Percentiles rank a stretch among this genome's conserved stretches.
These are phyloP conservation scores for Fusarium pseudonygamai DNA, from an alignment of 2,329 filamentous ascomycete species.

Conservation along the genomic window DNA sequence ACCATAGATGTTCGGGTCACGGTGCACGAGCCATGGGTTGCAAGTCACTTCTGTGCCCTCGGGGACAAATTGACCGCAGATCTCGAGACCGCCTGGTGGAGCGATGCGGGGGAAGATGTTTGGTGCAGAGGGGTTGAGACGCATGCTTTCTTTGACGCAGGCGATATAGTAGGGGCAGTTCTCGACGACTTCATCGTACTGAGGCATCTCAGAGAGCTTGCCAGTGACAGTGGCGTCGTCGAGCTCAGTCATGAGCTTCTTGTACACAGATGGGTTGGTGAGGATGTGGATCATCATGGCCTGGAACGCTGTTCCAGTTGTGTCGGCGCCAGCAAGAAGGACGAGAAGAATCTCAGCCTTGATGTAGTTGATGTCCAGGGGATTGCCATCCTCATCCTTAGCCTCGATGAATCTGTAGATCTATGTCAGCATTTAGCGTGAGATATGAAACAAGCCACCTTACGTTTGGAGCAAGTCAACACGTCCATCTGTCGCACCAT, in stretches of 20 bases:
- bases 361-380: conserved; percentile 33
- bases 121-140: conserved; percentile 59
- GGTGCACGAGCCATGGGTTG: conserved; percentile 51
- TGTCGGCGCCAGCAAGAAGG: conserved; percentile 53
- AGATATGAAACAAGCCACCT: fast-evolving
- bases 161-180: conserved; percentile 60
- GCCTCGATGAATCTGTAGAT: conserved; percentile 18
- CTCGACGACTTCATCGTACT: conserved; percentile 40
- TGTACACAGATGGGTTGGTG: conserved; percentile 26
- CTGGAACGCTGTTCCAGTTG: conserved; percentile 59
- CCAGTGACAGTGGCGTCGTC: conserved; percentile 38
- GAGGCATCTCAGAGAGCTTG: conserved; percentile 49
- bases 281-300: conserved; percentile 49
- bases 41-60: conserved; percentile 48
- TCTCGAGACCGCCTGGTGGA: conserved; percentile 53
- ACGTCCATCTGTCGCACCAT: conserved; percentile 52
- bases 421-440: not conserved
- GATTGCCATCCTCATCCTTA: conserved; percentile 14
- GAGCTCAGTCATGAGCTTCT: conserved; percentile 40
- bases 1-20: conserved; percentile 44
- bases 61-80: conserved; percentile 49
- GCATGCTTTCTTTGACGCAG: conserved; percentile 62
- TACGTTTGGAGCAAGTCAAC: conserved; percentile 63
- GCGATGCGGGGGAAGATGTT: conserved; percentile 61
- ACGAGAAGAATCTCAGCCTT: conserved; percentile 34